Evolutionary conservation across 441 rosid genomes (phyloP), one percentile per base, ranked within the genome.

Genomic region (Hura crepitans): DNA sequence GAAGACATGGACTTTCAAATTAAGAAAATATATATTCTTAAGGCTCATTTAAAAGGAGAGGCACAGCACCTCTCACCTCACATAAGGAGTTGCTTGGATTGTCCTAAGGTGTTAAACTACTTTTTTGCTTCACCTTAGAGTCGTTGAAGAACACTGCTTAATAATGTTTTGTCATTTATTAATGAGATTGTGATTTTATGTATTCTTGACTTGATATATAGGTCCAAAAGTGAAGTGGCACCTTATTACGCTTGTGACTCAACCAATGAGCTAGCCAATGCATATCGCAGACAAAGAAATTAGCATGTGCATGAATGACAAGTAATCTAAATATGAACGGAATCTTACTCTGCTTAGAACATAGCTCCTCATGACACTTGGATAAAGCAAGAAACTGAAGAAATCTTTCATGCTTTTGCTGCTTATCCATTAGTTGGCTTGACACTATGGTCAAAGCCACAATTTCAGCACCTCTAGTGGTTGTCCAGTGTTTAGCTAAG

Each of bases 401-500:
- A 84, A 84, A 90, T 65, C 82, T 85, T 71, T 85, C 76, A 79
- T 95, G 99, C 84, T 88, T 95, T 81, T 95, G 93, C 76, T 87
- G 92, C 86, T 95, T 95, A 77, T 90, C 99, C 63, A 79, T 68
- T 63, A 92, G 87, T 75, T 92, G 99, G 68, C 84, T 76, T 58
- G 90, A 87, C 45, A 92, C 72, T 67, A 88, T 86, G 53, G 89
- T 78, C 90, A 87, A 81, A 45, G 95, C 83, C 78, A 92, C 85
- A 73, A 95, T 86, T 83, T 95, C 99, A 78, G 90, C 93, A 61
- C 98, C 99, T 82, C 98, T 90, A 69, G 97, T 92, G 63, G 97
- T 92, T 70, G 98, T 92, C 99, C 98, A 95, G 77, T 95, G 99
- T 82, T 95, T 95, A 75, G 98, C 94, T 75, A 95, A 86, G 74